Evolutionary conservation across 192 early-diverging fungal genomes (phyloP).

Genomic region (Mortierella antarctica): DNA sequence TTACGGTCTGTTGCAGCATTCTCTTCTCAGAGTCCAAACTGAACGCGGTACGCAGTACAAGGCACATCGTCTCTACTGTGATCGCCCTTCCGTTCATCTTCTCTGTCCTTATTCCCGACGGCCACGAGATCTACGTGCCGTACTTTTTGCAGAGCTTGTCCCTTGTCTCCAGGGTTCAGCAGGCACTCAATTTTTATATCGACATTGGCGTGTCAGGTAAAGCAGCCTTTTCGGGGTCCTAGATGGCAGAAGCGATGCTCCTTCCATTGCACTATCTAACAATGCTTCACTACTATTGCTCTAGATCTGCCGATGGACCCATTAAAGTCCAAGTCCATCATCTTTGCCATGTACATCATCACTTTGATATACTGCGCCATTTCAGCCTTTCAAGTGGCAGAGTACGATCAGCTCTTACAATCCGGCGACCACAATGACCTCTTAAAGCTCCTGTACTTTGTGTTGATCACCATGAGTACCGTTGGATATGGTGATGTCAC

Average conservation of each 20-base stretch:
- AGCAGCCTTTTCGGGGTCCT: not conserved
- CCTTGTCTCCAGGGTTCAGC: conserved; percentile 63
- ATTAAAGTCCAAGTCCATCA: conserved; percentile 63
- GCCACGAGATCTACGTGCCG: conserved; percentile 68
- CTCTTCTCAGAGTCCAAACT: conserved; percentile 45
- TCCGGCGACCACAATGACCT: conserved; percentile 44
- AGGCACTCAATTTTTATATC: conserved; percentile 65
- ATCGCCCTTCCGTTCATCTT: conserved; percentile 67
- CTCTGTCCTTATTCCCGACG: conserved; percentile 55
- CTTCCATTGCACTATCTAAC: not conserved
- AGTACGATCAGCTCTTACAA: conserved; percentile 66
- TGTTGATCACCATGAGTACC: conserved; percentile 74
- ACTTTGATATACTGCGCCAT: conserved; percentile 69
- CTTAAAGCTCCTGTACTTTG: conserved; percentile 61
- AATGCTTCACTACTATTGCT: not conserved
- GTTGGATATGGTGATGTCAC: conserved; percentile 83
- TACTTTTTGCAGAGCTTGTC: conserved; percentile 72
- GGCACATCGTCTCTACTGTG: conserved; percentile 44
- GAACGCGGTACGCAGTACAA: conserved; percentile 18
- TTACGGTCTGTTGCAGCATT: conserved; percentile 25
- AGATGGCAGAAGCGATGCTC: no score
- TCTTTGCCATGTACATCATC: conserved; percentile 65
- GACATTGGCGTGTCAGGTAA: conserved; percentile 64
- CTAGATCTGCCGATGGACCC: conserved; percentile 62
- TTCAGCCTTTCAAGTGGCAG: conserved; percentile 64